These are phyloP conservation scores for Lactarius sp. DNA, from an alignment of 768 basidiomycete species.

Conservation along the genomic window DNA sequence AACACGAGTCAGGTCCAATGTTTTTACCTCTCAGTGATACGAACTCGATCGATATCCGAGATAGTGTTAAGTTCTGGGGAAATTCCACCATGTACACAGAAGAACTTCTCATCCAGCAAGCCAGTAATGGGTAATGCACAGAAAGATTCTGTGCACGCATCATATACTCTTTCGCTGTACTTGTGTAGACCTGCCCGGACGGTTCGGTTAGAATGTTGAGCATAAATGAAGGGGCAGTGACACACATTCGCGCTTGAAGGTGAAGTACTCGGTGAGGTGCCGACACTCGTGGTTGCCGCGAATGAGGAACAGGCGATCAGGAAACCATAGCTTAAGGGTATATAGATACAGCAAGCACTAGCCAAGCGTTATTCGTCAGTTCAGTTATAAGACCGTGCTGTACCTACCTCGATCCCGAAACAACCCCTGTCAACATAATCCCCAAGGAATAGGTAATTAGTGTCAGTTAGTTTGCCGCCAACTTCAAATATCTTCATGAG, in stretches of 20 bases:
- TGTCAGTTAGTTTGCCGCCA: conserved; percentile 75
- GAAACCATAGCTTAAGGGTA: conserved; percentile 60
- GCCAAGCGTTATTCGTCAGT: neutral
- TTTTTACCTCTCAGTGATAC: conserved; percentile 27
- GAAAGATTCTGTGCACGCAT: conserved; percentile 89
- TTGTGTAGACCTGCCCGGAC: conserved; percentile 85
- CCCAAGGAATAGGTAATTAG: conserved; percentile 85
- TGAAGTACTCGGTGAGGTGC: conserved; percentile 65
- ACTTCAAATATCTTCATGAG: conserved; percentile 96
- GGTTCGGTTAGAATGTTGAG: neutral
- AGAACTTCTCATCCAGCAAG: conserved; percentile 90
- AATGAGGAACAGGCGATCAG: conserved; percentile 53
- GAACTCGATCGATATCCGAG: conserved; percentile 63
- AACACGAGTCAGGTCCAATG: conserved; percentile 7
- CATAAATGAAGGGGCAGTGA: conserved; percentile 18
- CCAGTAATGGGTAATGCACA: conserved; percentile 87
- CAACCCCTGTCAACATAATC: conserved; percentile 95
- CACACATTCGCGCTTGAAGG: conserved; percentile 95
- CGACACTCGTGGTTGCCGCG: conserved; percentile 65
- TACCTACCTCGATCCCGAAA: conserved; percentile 65
- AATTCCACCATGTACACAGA: conserved; percentile 96
- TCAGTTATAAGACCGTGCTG: neutral
- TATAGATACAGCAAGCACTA: conserved; percentile 57
- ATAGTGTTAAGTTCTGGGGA: conserved; percentile 81
- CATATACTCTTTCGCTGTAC: conserved; percentile 81